phyloP scores from a whole-genome alignment of 2,329 filamentous ascomycete genomes.

The Hirsutella minnesotensis region DNA sequence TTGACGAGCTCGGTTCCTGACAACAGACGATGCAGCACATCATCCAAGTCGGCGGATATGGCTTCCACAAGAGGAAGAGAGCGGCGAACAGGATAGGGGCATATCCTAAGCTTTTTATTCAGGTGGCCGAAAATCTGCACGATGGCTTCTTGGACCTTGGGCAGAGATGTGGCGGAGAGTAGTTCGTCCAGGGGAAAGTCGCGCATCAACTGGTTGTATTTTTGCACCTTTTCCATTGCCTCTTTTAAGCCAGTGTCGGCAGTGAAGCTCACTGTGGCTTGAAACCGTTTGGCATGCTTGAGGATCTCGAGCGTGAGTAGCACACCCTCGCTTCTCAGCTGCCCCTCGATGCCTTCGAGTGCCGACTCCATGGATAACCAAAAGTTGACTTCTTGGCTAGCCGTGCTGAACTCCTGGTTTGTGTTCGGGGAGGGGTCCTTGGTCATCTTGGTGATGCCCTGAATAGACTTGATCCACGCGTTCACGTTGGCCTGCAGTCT shows the following conservation, averaged over 20 bases:
- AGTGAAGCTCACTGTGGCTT: slow-evolving; percentile 92
- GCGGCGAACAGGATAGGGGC: slow-evolving; percentile 85
- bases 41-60: slow-evolving; percentile 86
- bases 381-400: slow-evolving; percentile 96
- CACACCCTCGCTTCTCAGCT: slow-evolving; percentile 81
- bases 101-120: slow-evolving; percentile 96
- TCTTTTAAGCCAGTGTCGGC: slow-evolving; percentile 95
- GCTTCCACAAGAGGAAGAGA: slow-evolving; percentile 92
- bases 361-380: slow-evolving; percentile 97
- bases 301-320: slow-evolving; percentile 86
- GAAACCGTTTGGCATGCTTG: slow-evolving; percentile 94
- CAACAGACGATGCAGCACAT: slow-evolving; percentile 72
- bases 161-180: slow-evolving; percentile 77
- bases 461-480: slow-evolving; percentile 97
- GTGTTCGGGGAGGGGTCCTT: slow-evolving; percentile 60
- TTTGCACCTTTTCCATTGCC: slow-evolving; percentile 89
- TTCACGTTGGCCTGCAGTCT: slow-evolving; percentile 89
- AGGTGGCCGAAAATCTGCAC: slow-evolving; percentile 84
- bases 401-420: slow-evolving; percentile 49
- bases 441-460: slow-evolving; percentile 88
- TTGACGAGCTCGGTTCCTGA: slow-evolving; percentile 83
- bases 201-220: slow-evolving; percentile 97
- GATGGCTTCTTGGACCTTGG: slow-evolving; percentile 82
- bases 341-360: slow-evolving; percentile 79
- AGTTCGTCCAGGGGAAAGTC: slow-evolving; percentile 95